phyloP scores from a whole-genome alignment of 345 rosid species.

The Punica granatum region DNA sequence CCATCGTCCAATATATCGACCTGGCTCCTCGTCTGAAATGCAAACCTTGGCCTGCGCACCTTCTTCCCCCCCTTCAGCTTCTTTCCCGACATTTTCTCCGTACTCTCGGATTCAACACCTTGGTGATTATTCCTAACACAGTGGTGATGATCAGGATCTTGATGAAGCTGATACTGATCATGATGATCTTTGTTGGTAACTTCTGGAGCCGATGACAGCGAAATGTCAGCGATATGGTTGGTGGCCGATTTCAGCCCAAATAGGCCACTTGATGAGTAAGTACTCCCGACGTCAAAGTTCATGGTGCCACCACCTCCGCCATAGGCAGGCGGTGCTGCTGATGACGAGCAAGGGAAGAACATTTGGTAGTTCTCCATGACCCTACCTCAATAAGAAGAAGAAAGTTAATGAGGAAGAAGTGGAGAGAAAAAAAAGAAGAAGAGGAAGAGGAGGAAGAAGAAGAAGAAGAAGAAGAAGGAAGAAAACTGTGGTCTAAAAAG shows the following conservation, averaged over 20 bases:
- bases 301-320: neutral
- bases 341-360: constrained; percentile 34
- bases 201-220: neutral
- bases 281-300: neutral
- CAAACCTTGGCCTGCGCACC: constrained; percentile 37
- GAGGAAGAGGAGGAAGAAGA: neutral
- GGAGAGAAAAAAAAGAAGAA: neutral
- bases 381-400: neutral
- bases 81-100: constrained; percentile 7
- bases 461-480: neutral
- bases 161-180: neutral
- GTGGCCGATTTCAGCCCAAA: constrained; percentile 16
- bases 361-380: constrained; percentile 46
- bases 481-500: constrained; percentile 4
- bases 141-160: neutral
- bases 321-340: neutral
- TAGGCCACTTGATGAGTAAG: constrained; percentile 15
- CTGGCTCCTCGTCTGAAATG: constrained; percentile 62
- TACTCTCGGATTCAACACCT: constrained; percentile 3
- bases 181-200: too few relatives aligned
- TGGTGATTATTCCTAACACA: neutral
- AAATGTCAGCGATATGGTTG: neutral
- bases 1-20: constrained; percentile 70
- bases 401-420: neutral
- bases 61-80: constrained; percentile 38